Conservation (phyloP, 768 basidiomycete genomes). For the Tricholoma sp. region DNA sequence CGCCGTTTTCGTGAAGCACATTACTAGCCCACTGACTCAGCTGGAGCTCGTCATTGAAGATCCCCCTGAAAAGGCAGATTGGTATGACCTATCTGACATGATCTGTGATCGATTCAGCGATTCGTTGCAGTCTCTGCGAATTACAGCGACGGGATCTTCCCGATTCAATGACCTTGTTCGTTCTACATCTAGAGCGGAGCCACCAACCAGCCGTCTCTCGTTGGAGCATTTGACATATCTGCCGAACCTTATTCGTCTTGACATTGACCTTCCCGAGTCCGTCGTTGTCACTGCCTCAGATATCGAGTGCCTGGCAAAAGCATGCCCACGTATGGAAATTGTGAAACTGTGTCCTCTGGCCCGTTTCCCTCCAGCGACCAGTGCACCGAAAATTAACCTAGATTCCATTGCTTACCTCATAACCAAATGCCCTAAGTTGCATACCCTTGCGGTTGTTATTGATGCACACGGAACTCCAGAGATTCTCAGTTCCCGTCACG, state of each 20-base stretch:
- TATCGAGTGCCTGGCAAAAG: conserved; percentile 49
- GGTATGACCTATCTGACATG: conserved; percentile 64
- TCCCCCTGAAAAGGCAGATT: conserved; percentile 68
- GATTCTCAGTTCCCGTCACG: conserved; percentile 38
- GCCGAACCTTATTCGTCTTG: conserved; percentile 53
- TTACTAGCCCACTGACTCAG: conserved; percentile 58
- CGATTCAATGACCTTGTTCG: conserved; percentile 80
- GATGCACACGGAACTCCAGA: conserved; percentile 48
- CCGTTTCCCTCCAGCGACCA: conserved; percentile 49
- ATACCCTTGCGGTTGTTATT: conserved; percentile 62
- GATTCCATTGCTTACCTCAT: conserved; percentile 59
- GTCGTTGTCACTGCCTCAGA: conserved; percentile 60
- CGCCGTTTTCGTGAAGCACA: conserved; percentile 64
- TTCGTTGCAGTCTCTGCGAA: conserved; percentile 54
- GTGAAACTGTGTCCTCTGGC: conserved; percentile 63
- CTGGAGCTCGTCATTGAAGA: conserved; percentile 78
- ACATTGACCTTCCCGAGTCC: conserved; percentile 77
- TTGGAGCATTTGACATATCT: conserved; percentile 54
- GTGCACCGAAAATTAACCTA: conserved; percentile 54
- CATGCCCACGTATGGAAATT: conserved; percentile 66
- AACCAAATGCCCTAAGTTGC: conserved; percentile 51
- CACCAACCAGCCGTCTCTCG: conserved; percentile 54
- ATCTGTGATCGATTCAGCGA: conserved; percentile 59
- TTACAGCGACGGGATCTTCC: conserved; percentile 63
- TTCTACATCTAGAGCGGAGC: conserved; percentile 63